phyloP scores from a whole-genome alignment of 2,329 filamentous ascomycete species.

The Arthroderma sp. region DNA sequence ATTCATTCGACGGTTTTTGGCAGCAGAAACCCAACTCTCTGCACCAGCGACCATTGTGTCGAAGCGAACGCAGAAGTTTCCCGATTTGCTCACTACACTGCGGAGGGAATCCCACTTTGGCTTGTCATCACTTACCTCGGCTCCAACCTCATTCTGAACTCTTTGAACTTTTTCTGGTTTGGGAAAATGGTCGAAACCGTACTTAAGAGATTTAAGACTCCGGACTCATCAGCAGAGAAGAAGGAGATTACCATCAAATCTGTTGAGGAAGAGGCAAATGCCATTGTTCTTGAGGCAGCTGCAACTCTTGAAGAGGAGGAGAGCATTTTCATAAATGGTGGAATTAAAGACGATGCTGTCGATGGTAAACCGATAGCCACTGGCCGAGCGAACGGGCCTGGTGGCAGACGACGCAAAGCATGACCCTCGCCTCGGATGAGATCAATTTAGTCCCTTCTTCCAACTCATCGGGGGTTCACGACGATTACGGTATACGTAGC shows the following conservation, averaged over 20 bases:
- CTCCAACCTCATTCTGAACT: constrained; percentile 48
- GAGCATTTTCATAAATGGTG: constrained; percentile 11
- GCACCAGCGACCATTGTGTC: constrained; percentile 26
- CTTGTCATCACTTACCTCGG: constrained; percentile 44
- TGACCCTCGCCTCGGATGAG: not conserved
- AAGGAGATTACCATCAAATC: constrained; percentile 13
- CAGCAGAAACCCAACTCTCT: constrained; percentile 22
- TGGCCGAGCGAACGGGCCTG: constrained; percentile 1
- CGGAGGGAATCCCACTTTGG: constrained; percentile 41
- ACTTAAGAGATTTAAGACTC: constrained; percentile 44
- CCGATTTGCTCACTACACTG: constrained; percentile 31
- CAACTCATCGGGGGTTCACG: too few relatives aligned
- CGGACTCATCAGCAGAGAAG: constrained; percentile 14
- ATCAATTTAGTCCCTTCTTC: not conserved
- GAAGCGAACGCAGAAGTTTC: constrained; percentile 35
- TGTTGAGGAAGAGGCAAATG: constrained; percentile 19
- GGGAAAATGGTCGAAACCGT: constrained; percentile 55
- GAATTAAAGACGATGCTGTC: constrained; percentile 2
- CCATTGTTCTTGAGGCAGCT: constrained; percentile 23
- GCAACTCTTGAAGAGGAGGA: constrained; percentile 11
- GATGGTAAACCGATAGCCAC: not conserved
- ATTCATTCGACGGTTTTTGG: constrained; percentile 25
- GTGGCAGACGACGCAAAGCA: constrained; percentile 8
- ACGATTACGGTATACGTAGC: too few relatives aligned
- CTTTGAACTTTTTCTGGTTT: constrained; percentile 54